Conservation (phyloP, 257 asterid species). For the Penstemon davidsonii region DNA sequence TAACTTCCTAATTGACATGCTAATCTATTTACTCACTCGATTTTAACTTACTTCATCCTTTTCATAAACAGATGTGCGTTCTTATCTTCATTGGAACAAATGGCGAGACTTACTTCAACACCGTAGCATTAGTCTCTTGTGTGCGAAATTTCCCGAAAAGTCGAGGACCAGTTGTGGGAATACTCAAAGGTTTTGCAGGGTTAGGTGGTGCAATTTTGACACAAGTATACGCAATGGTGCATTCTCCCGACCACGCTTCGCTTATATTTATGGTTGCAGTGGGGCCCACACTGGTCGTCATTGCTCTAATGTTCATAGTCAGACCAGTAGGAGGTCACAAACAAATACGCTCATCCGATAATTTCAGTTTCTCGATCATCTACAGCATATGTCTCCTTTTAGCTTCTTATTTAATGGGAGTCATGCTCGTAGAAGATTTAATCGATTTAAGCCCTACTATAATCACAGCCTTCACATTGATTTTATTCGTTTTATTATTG, state of each 20-base stretch:
- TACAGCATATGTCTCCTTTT: constrained; percentile 48
- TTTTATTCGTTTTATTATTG: constrained; percentile 42
- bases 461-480: constrained; percentile 33
- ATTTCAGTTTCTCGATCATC: constrained; percentile 44
- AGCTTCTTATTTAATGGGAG: constrained; percentile 63
- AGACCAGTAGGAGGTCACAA: constrained; percentile 63
- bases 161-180: constrained; percentile 73
- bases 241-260: constrained; percentile 57
- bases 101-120: constrained; percentile 69
- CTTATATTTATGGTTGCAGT: constrained; percentile 63
- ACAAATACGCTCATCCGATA: constrained; percentile 52
- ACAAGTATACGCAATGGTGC: constrained; percentile 46
- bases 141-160: constrained; percentile 67
- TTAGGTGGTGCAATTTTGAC: constrained; percentile 63
- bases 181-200: constrained; percentile 71
- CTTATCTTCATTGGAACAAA: constrained; percentile 66
- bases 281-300: constrained; percentile 58
- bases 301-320: constrained; percentile 53
- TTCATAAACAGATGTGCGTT: constrained; percentile 53
- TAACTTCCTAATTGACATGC: too few relatives aligned
- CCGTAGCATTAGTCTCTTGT: constrained; percentile 56
- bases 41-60: constrained; percentile 15
- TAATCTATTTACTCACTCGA: background rate
- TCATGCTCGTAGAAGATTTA: constrained; percentile 62
- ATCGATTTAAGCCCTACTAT: constrained; percentile 39